phyloP scores from a whole-genome alignment of 2,329 filamentous ascomycete genomes.

The Bipolaris gigantea region DNA sequence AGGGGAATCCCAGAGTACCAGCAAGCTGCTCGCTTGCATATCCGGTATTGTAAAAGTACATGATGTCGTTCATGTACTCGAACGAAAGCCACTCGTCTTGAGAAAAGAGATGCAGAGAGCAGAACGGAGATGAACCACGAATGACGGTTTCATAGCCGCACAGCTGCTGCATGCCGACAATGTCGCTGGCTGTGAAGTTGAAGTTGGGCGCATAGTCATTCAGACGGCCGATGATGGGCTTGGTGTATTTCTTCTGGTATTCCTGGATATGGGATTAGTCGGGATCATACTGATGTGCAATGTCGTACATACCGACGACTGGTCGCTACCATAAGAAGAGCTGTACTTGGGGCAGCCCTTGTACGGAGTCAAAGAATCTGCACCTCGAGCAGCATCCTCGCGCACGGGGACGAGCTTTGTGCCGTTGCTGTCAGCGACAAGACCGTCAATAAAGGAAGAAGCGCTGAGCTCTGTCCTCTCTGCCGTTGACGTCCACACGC shows the following conservation, averaged over 20 bases:
- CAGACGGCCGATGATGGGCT: constrained; percentile 61
- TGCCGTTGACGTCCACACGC: constrained; percentile 65
- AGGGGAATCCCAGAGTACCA: constrained; percentile 64
- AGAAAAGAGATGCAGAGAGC: constrained; percentile 60
- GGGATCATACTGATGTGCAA: not conserved
- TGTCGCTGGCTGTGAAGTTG: constrained; percentile 65
- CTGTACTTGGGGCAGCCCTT: constrained; percentile 66
- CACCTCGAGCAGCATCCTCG: constrained; percentile 60
- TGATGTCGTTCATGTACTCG: constrained; percentile 66
- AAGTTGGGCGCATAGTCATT: constrained; percentile 58
- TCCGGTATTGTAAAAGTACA: constrained; percentile 67
- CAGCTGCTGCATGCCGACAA: constrained; percentile 67
- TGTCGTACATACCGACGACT: constrained; percentile 46
- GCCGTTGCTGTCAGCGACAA: constrained; percentile 56
- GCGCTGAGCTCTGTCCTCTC: constrained; percentile 64
- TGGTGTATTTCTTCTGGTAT: constrained; percentile 60
- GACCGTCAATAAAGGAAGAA: constrained; percentile 59
- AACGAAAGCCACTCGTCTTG: constrained; percentile 67
- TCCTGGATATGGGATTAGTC: not conserved
- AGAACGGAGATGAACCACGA: constrained; percentile 63
- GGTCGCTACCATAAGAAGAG: constrained; percentile 58
- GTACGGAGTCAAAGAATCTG: constrained; percentile 65
- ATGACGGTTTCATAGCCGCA: constrained; percentile 69
- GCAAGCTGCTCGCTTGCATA: constrained; percentile 60
- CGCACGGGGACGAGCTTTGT: constrained; percentile 60